Base-by-base conservation (phyloP, 495 filamentous ascomycete genomes). In the Viridothelium virens region DNA sequence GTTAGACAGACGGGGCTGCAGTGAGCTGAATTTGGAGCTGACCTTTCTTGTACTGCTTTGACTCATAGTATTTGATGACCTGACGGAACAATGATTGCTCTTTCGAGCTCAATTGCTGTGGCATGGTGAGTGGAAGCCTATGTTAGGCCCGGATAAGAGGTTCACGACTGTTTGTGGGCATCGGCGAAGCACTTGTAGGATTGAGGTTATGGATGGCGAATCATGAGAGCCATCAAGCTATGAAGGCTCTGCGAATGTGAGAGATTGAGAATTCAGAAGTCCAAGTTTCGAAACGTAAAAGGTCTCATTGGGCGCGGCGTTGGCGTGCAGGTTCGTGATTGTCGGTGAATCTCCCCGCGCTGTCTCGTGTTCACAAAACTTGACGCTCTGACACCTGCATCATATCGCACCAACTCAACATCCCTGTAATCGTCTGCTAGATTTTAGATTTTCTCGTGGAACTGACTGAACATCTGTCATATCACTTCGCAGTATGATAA, bases 41-140 rank as follows among this genome's bases (percentile, higher is more conserved):
- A 84, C 89, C 89, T 77, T 96, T 95, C 80, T 97, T 99, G 82
- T 97, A 96, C 76, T 97, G 94, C 79, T 99, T 99, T 71, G 87
- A 85, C 77, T 99, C 94, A 83, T 97, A 99, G 77, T 89, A 84
- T 76, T 92, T 92, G 68, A 97, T 87, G 71, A 99, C 88, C 73
- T 90, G 90, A 56, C 91, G 88, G 80, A 99, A 97, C 80, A 96
- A 86, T 75, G 92, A 86, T 68, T 84, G 84, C 81, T 99, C 94
- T 81, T 97, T 97, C 74, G 90, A 85, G 74, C 80, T 86, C 75
- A 97, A 83, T 78, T 83, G 85, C 82, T 95, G 91, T 73, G 87
- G 87, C 87, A 92, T 92, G 75, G 37, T 68, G 31, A 37, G 36
- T 16, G 68, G 41, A 65, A 67, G 53, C 33, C 25, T 18, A 34